Percentiles rank a stretch among this genome's conserved stretches.
These are phyloP conservation scores for Pythium folliculosum DNA, from an alignment of 352 stramenopile genomes.

Conservation along the genomic window DNA sequence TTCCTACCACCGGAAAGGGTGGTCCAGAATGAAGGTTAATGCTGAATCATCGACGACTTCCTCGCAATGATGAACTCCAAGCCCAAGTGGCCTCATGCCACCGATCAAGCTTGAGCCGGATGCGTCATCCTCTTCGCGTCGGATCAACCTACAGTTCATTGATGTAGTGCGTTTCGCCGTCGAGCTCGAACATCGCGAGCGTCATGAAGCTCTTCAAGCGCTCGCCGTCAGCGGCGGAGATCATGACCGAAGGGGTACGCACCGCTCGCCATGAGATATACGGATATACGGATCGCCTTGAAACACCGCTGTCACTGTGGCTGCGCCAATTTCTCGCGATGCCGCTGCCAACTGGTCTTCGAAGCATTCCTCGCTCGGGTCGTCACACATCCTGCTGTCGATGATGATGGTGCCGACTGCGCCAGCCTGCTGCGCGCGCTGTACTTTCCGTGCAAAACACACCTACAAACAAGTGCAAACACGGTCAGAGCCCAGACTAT, in stretches of 20 bases:
- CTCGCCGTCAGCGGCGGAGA: constrained; percentile 20
- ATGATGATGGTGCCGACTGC: constrained; percentile 15
- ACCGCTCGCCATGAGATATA: constrained; percentile 10
- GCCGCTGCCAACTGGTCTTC: neutral
- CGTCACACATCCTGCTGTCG: neutral
- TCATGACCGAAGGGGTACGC: constrained; percentile 13
- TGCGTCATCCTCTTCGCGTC: too few species aligned
- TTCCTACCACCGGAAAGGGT: neutral
- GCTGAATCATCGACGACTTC: too few species aligned
- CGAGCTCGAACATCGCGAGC: constrained; percentile 9
- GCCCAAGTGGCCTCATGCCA: too few species aligned
- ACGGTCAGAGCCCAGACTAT: neutral
- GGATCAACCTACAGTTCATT: constrained; percentile 4
- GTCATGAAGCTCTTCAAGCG: constrained; percentile 18
- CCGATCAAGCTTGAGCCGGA: too few species aligned
- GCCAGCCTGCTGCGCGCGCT: constrained; percentile 13
- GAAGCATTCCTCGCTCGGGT: constrained; percentile 1
- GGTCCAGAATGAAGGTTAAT: neutral
- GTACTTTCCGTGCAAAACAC: constrained; percentile 18
- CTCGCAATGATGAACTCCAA: too few species aligned
- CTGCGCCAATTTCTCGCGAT: neutral
- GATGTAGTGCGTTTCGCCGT: constrained; percentile 14
- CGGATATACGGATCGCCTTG: neutral
- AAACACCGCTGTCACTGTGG: neutral
- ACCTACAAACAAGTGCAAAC: neutral